phyloP scores from a whole-genome alignment of 2,329 filamentous ascomycete species.

The Paraphaeosphaeria sporulosa region DNA sequence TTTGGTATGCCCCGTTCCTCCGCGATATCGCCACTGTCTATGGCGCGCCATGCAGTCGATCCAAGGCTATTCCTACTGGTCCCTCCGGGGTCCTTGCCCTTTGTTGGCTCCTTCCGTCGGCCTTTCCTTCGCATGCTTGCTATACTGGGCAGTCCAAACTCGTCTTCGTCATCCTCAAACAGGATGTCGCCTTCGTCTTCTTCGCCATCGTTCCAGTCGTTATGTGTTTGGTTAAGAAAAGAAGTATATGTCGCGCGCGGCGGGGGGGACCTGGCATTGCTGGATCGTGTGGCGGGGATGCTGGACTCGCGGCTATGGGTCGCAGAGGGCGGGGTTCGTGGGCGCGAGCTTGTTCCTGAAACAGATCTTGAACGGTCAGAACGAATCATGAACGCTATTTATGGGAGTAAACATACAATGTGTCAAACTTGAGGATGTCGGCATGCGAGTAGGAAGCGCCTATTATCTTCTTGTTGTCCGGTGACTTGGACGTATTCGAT shows the following conservation, averaged over 20 bases:
- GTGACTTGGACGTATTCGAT: slow-evolving; percentile 56
- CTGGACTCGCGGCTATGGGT: slow-evolving; percentile 66
- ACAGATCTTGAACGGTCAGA: slow-evolving; percentile 60
- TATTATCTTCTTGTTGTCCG: slow-evolving; percentile 73
- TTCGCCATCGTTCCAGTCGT: slow-evolving; percentile 81
- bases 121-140: slow-evolving; percentile 85
- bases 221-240: slow-evolving; percentile 81
- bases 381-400: not conserved
- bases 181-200: slow-evolving; percentile 74
- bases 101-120: slow-evolving; percentile 54
- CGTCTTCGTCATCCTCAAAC: slow-evolving; percentile 88
- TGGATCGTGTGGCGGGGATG: slow-evolving; percentile 63
- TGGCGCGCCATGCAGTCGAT: slow-evolving; percentile 63
- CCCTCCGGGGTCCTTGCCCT: slow-evolving; percentile 55
- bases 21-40: slow-evolving; percentile 90
- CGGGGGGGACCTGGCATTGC: slow-evolving; percentile 64
- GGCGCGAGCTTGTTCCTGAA: slow-evolving; percentile 68
- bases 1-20: slow-evolving; percentile 83
- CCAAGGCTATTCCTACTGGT: slow-evolving; percentile 31
- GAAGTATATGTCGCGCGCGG: slow-evolving; percentile 76
- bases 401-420: slow-evolving; percentile 64
- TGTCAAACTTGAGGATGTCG: slow-evolving; percentile 88
- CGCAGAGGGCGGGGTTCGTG: slow-evolving; percentile 74
- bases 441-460: slow-evolving; percentile 97
- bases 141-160: slow-evolving; percentile 92